Percentiles rank a stretch among this genome's conserved stretches.
Conservation (phyloP, 1,139 yeast genomes). For the Cylindricascospora bacillispora region DNA sequence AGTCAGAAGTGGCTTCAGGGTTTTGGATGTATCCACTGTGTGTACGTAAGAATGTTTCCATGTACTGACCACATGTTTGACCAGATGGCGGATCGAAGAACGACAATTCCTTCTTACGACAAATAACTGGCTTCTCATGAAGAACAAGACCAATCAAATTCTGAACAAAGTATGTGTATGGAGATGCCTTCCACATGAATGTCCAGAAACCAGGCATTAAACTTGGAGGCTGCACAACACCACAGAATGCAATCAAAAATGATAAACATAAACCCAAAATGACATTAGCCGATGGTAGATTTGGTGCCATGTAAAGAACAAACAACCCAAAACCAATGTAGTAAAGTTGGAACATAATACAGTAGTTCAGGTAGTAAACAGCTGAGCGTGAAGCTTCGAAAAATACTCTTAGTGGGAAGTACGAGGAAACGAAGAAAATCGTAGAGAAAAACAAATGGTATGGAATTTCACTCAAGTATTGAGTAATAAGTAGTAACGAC, state of each 20-base stretch:
- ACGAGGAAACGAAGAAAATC: slow-evolving; percentile 39
- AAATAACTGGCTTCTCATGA: slow-evolving; percentile 43
- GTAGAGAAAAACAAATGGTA: slow-evolving; percentile 42
- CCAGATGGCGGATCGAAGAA: slow-evolving; percentile 46
- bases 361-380: slow-evolving; percentile 39
- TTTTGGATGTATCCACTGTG: slow-evolving; percentile 40
- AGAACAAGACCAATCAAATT: slow-evolving; percentile 41
- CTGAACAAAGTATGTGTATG: slow-evolving; percentile 55
- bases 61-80: slow-evolving; percentile 45
- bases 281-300: slow-evolving; percentile 50
- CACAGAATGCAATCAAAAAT: slow-evolving; percentile 46
- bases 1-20: slow-evolving; percentile 38
- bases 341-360: slow-evolving; percentile 44
- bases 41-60: slow-evolving; percentile 25
- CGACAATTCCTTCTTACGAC: slow-evolving; percentile 40
- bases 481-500: slow-evolving; percentile 41
- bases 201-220: slow-evolving; percentile 62
- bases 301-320: slow-evolving; percentile 46
- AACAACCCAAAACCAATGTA: slow-evolving; percentile 42
- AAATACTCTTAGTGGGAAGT: slow-evolving; percentile 45
- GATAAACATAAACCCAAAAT: slow-evolving; percentile 40
- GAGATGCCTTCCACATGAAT: slow-evolving; percentile 63
- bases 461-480: slow-evolving; percentile 42
- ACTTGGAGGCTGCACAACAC: slow-evolving; percentile 46
- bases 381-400: slow-evolving; percentile 41